Conservation (phyloP, 805 yeast genomes). For the Saturnispora silvae region DNA sequence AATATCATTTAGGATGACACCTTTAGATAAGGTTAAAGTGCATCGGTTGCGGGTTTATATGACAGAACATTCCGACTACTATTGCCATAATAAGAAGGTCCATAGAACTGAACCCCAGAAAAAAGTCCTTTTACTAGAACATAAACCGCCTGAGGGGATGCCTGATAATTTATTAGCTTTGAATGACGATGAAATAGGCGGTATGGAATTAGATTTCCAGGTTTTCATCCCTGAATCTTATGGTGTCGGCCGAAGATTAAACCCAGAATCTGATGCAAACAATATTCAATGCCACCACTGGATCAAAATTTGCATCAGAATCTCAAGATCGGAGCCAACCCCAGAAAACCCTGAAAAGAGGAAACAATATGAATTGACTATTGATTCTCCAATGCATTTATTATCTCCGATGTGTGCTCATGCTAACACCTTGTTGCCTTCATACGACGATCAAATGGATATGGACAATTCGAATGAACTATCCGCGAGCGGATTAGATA, state of each 20-base stretch:
- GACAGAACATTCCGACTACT: slow-evolving; percentile 87
- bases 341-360: slow-evolving; percentile 39
- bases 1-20: slow-evolving; percentile 71
- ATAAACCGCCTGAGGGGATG: slow-evolving; percentile 45
- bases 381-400: slow-evolving; percentile 88
- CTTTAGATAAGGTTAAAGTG: slow-evolving; percentile 75
- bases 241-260: slow-evolving; percentile 45
- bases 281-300: slow-evolving; percentile 89
- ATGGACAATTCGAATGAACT: slow-evolving; percentile 6
- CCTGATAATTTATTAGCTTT: slow-evolving; percentile 36
- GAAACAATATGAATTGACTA: slow-evolving; percentile 88
- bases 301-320: slow-evolving; percentile 79
- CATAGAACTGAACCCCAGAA: slow-evolving; percentile 87
- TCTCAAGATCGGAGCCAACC: slow-evolving; percentile 56
- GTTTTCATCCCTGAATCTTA: slow-evolving; percentile 71
- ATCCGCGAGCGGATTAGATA: slow-evolving; percentile 13
- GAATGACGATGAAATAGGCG: slow-evolving; percentile 42
- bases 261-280: slow-evolving; percentile 76
- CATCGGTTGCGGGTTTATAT: slow-evolving; percentile 80
- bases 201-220: slow-evolving; percentile 77
- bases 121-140: slow-evolving; percentile 73
- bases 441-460: slow-evolving; percentile 35
- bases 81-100: slow-evolving; percentile 73
- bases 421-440: slow-evolving; percentile 68
- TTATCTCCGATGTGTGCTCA: slow-evolving; percentile 70